Evolutionary conservation across 2,329 filamentous ascomycete genomes (phyloP).

Genomic region (Pseudogymnoascus sp.): DNA sequence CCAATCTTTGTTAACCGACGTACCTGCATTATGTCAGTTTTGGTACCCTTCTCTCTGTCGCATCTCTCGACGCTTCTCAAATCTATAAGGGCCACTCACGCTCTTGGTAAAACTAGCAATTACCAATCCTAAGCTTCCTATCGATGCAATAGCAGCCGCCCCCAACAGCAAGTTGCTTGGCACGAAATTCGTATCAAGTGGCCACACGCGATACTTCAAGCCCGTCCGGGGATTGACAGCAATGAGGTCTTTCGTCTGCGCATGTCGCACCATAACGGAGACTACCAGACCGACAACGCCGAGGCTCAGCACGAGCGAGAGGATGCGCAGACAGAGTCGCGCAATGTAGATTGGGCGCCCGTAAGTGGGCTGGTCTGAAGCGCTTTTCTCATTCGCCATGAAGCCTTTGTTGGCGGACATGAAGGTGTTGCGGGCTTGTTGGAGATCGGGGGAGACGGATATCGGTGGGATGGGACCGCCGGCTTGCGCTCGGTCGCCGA

Average conservation of each 20-base stretch:
- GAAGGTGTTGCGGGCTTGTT: neutral
- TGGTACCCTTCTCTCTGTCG: neutral
- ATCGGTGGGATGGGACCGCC: neutral
- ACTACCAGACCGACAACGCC: neutral
- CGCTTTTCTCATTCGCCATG: neutral
- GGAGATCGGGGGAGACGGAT: neutral
- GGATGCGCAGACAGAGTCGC: neutral
- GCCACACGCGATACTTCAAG: neutral
- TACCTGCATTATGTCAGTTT: neutral
- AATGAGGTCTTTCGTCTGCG: neutral
- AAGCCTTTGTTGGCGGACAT: conserved; percentile 3
- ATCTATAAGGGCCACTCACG: neutral
- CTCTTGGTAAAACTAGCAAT: neutral
- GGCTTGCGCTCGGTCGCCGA: neutral
- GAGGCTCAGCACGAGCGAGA: neutral
- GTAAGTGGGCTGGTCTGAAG: neutral
- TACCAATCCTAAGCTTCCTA: neutral
- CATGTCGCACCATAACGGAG: neutral
- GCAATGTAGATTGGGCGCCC: neutral
- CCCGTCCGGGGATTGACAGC: neutral
- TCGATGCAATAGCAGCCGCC: neutral
- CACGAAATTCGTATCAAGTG: neutral
- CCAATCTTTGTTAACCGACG: neutral
- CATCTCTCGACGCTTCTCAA: neutral
- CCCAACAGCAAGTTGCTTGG: neutral